phyloP scores from a whole-genome alignment of 2,329 filamentous ascomycete genomes.

The Paraphoma chrysanthemicola region DNA sequence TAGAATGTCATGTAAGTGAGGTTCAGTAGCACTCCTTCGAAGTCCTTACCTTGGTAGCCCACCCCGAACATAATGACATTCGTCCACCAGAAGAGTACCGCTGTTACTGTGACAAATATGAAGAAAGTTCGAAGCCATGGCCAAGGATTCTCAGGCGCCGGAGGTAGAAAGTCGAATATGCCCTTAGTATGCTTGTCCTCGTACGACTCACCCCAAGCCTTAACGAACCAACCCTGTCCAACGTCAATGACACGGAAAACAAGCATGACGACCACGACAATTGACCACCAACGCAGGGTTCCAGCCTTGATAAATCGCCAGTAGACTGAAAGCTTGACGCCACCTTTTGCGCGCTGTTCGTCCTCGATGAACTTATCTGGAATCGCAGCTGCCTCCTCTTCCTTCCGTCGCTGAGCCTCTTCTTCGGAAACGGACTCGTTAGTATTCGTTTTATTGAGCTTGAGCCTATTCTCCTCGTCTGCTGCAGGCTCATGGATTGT shows the following conservation, averaged over 20 bases:
- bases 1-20: background rate
- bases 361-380: conserved; percentile 82
- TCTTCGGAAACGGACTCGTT: conserved; percentile 46
- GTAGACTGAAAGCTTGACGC: conserved; percentile 78
- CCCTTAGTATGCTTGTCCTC: conserved; percentile 40
- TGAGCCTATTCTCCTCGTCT: conserved; percentile 52
- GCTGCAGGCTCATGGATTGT: conserved; percentile 50
- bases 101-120: conserved; percentile 56
- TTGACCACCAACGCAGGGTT: conserved; percentile 73
- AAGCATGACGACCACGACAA: conserved; percentile 68
- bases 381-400: conserved; percentile 58
- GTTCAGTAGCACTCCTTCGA: too few relatives aligned
- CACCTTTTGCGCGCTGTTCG: conserved; percentile 75
- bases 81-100: conserved; percentile 60
- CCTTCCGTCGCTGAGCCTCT: conserved; percentile 43
- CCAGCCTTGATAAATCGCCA: conserved; percentile 87
- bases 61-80: conserved; percentile 77
- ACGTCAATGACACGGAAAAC: conserved; percentile 71
- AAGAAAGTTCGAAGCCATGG: conserved; percentile 80
- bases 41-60: conserved; percentile 63
- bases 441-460: conserved; percentile 49
- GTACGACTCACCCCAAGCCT: conserved; percentile 85
- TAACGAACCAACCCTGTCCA: conserved; percentile 79
- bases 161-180: conserved; percentile 62
- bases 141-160: conserved; percentile 69